Base-by-base conservation (phyloP, 1,139 yeast species). In the Taphrina populina region DNA sequence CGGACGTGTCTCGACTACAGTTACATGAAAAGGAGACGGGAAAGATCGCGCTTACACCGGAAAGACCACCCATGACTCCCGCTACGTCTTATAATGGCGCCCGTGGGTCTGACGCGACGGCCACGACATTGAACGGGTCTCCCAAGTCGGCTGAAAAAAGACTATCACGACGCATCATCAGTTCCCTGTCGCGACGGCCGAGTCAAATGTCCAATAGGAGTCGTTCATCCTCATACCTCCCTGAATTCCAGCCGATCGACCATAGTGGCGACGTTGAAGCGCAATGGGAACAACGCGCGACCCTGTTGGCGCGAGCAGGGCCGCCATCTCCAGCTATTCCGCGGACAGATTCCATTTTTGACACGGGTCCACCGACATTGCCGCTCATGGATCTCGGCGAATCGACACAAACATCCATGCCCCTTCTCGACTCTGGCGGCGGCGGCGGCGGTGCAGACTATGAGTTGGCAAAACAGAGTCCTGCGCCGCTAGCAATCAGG, bases 261-360 rank as follows among this genome's bases (percentile, higher is more conserved):
- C 35, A 37, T n/a, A 39, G 34, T 26, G 46, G 29, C n/a, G 46
- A 49, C 33, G 54, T 49, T 20, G 37, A 37, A 10, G 45, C 54
- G 13, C 54, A 49, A 24, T 49, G 54, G 54, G 54, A 49, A 34
- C 44, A 49, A 17, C 32, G 54, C 24, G 54, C 54, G 20, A 49
- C 54, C 11, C 29, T 49, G 54, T 35, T 49, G 7, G 54, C 54
- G 3, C 54, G 54, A 8, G 54, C 54, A 11, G 54, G 54, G 8
- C 54, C 54, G n/a, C 54, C 54, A 8, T 49, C 54, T 5, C 54
- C 54, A 2, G 46, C 46, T n/a, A 21, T 49, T 5, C 39, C 44
- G 15, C 23, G 54, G n/a, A 23, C 44, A 23, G 54, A 49, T 15
- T 29, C 54, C 15, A 29, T 49, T 15, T 37, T 35, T 13, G 45